Evolutionary conservation across 1,139 yeast genomes (phyloP).

Genomic region (Meyerozyma elateridarum): DNA sequence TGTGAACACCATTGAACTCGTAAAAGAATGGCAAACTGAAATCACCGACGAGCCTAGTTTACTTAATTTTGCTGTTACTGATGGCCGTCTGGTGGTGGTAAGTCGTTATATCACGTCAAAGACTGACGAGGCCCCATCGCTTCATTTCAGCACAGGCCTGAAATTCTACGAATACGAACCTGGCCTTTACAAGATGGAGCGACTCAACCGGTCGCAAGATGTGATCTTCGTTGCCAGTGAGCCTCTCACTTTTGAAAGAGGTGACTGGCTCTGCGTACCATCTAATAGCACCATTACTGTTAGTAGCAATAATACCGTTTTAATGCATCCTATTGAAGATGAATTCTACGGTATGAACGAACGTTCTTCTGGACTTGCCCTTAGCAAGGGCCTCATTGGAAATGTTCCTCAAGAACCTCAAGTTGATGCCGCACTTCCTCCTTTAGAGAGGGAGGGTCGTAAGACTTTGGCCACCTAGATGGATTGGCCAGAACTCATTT

Average conservation of each 20-base stretch:
- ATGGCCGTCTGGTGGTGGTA: slow-evolving; percentile 84
- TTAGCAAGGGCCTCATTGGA: slow-evolving; percentile 88
- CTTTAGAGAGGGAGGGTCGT: slow-evolving; percentile 83
- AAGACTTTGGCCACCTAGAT: slow-evolving; percentile 8
- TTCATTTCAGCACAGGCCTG: slow-evolving; percentile 92
- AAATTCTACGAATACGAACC: slow-evolving; percentile 86
- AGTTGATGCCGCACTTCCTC: slow-evolving; percentile 41
- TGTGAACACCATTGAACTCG: slow-evolving; percentile 63
- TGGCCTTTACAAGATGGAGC: slow-evolving; percentile 88
- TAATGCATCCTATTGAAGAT: slow-evolving; percentile 86
- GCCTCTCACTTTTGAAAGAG: slow-evolving; percentile 92
- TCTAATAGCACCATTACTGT: slow-evolving; percentile 86
- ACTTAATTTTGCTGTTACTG: slow-evolving; percentile 91
- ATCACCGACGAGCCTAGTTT: slow-evolving; percentile 69
- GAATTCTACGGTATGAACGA: slow-evolving; percentile 71
- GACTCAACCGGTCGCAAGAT: slow-evolving; percentile 87
- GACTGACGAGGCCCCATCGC: slow-evolving; percentile 92
- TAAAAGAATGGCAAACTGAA: slow-evolving; percentile 61
- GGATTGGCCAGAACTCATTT: no score
- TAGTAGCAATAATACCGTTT: slow-evolving; percentile 70
- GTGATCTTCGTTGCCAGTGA: slow-evolving; percentile 96
- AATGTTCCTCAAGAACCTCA: slow-evolving; percentile 29
- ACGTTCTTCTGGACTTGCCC: slow-evolving; percentile 80
- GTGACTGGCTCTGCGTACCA: slow-evolving; percentile 97
- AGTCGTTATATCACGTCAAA: slow-evolving; percentile 84